Conservation (phyloP, 306 rosid species). For the Castanopsis chinensis region DNA sequence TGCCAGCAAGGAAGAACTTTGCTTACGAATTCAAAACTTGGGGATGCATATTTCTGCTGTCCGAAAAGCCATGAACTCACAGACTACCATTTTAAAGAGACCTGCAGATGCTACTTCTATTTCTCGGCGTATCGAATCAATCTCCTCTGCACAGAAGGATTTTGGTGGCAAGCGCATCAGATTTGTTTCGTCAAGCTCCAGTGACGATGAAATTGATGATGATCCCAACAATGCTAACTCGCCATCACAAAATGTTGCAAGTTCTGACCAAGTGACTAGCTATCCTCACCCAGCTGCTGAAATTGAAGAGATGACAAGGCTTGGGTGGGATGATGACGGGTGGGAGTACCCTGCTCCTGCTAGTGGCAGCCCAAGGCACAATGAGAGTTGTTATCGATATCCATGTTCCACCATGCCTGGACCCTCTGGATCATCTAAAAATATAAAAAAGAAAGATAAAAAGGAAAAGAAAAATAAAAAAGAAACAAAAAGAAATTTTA, state of each 20-base stretch:
- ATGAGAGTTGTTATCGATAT: no score
- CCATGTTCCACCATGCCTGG: no score
- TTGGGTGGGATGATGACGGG: constrained; percentile 48
- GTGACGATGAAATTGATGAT: no score
- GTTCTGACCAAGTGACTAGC: constrained; percentile 58
- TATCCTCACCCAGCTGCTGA: constrained; percentile 96
- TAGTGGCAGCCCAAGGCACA: constrained; percentile 17
- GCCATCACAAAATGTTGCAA: constrained; percentile 38
- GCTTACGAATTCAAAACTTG: constrained; percentile 68
- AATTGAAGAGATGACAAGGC: constrained; percentile 75
- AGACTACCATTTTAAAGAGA: constrained; percentile 32
- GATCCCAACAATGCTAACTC: constrained; percentile 3
- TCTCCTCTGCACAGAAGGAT: constrained; percentile 48
- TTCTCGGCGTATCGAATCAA: constrained; percentile 73
- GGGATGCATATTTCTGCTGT: constrained; percentile 58
- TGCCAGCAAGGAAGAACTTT: constrained; percentile 62
- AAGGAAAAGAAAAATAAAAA: background rate
- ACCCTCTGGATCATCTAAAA: constrained; percentile 29
- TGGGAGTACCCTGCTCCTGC: constrained; percentile 25
- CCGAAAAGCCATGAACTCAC: constrained; percentile 46
- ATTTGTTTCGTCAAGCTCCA: constrained; percentile 45
- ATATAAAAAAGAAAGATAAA: constrained; percentile 21
- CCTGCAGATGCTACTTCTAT: constrained; percentile 38
- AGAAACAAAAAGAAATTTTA: constrained; percentile 2
- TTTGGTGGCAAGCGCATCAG: constrained; percentile 69